Evolutionary conservation across 768 basidiomycete species (phyloP).

Genomic region (Polyporus arcularius): DNA sequence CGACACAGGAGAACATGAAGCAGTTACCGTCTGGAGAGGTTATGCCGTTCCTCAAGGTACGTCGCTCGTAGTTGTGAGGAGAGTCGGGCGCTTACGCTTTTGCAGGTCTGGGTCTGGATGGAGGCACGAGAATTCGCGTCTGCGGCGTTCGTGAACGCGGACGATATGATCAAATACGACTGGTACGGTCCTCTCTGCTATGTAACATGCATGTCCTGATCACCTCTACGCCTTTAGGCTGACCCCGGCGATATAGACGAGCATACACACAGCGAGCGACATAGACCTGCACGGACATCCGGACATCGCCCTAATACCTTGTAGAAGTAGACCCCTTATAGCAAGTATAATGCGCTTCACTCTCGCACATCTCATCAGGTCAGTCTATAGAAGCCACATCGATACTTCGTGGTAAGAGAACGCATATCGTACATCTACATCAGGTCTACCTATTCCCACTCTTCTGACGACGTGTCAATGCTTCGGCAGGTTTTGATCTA

Average conservation of each 20-base stretch:
- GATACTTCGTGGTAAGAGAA: too few relatives aligned
- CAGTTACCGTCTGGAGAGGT: conserved; percentile 71
- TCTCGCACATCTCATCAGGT: not conserved
- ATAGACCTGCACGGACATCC: conserved; percentile 2
- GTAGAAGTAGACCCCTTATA: conserved; percentile 16
- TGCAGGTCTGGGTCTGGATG: conserved; percentile 87
- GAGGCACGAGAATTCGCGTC: conserved; percentile 90
- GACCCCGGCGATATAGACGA: conserved; percentile 45
- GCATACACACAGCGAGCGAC: not conserved
- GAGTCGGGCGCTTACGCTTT: conserved; percentile 2
- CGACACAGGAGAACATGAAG: conserved; percentile 64
- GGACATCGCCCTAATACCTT: conserved; percentile 5
- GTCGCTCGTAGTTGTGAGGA: conserved; percentile 16
- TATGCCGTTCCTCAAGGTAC: conserved; percentile 86
- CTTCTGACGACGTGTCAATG: not conserved
- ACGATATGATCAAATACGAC: conserved; percentile 86
- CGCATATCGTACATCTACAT: too few relatives aligned
- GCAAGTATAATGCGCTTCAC: conserved; percentile 8
- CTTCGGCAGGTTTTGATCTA: conserved; percentile 2
- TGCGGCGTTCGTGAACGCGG: conserved; percentile 75
- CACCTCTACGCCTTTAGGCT: conserved; percentile 41
- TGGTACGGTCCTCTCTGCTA: conserved; percentile 52
- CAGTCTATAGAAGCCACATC: too few relatives aligned
- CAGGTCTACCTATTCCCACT: too few relatives aligned
- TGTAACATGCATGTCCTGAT: not conserved